A percentile compares a stretch with the other conserved stretches of the same genome.
phyloP scores from a whole-genome alignment of 1,139 yeast genomes.

The Saccharomyces uvarum region DNA sequence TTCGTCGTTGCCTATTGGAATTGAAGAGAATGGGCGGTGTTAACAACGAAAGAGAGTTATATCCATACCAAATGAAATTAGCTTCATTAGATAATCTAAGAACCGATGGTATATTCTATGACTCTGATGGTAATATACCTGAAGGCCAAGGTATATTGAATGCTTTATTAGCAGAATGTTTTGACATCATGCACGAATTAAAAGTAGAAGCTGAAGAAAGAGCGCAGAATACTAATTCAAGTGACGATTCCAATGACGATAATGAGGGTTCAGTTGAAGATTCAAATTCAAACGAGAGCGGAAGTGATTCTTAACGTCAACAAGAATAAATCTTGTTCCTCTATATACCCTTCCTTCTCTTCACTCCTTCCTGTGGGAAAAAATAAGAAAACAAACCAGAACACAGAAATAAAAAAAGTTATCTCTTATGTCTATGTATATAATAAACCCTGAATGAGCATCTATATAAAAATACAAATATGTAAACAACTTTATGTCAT shows the following conservation, averaged over 20 bases:
- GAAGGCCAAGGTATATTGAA: conserved; percentile 94
- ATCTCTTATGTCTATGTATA: not conserved
- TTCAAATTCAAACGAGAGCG: conserved; percentile 5
- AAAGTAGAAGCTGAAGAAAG: conserved; percentile 78
- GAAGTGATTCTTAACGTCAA: conserved; percentile 6
- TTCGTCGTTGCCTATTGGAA: conserved; percentile 79
- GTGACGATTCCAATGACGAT: conserved; percentile 37
- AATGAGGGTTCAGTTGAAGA: conserved; percentile 16
- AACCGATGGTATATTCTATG: conserved; percentile 76
- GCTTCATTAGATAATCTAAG: conserved; percentile 83
- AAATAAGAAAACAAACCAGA: not conserved
- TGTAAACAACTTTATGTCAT: not conserved
- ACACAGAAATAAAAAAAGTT: not conserved
- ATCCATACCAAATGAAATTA: conserved; percentile 90
- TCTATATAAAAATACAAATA: conserved; percentile 13
- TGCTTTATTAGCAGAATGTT: conserved; percentile 87
- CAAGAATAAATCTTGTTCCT: conserved; percentile 6
- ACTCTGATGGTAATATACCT: conserved; percentile 80
- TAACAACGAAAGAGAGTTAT: conserved; percentile 75
- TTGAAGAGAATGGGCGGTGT: conserved; percentile 90
- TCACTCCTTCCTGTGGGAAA: not conserved
- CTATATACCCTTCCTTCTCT: not conserved
- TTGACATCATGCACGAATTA: conserved; percentile 84
- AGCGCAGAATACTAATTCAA: conserved; percentile 15
- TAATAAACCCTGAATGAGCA: conserved; percentile 25